Percentiles rank a stretch among this genome's conserved stretches.
phyloP scores from a whole-genome alignment of 2,329 filamentous ascomycete species.

The Aspergillus glaucus region DNA sequence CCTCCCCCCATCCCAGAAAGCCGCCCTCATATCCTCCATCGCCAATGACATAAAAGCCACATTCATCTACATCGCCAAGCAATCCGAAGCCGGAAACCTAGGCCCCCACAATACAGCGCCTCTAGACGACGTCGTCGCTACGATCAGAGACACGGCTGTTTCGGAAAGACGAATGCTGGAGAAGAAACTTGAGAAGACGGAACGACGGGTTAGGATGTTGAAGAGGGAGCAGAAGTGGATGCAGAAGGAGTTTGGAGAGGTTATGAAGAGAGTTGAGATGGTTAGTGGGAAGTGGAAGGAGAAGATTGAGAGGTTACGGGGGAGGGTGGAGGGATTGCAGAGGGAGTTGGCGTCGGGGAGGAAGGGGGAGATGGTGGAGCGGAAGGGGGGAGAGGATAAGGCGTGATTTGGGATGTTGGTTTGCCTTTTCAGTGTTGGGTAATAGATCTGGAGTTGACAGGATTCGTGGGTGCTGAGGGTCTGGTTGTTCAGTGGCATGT shows the following conservation, averaged over 20 bases:
- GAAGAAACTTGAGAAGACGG: conserved; percentile 12
- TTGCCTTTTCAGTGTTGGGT: too few species aligned
- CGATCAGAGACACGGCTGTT: conserved; percentile 17
- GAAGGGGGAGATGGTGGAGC: conserved; percentile 2
- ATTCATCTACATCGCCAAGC: conserved; percentile 23
- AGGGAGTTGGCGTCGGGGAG: neutral
- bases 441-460: too few species aligned
- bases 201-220: conserved; percentile 10
- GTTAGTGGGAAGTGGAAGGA: conserved; percentile 2
- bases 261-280: conserved; percentile 12
- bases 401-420: too few species aligned
- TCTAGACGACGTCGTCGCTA: conserved; percentile 21
- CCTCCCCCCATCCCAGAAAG: conserved; percentile 15
- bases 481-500: too few species aligned
- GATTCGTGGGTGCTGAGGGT: too few species aligned
- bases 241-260: conserved; percentile 12
- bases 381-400: too few species aligned
- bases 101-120: conserved; percentile 15
- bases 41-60: conserved; percentile 25
- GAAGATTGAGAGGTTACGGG: neutral
- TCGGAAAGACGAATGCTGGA: conserved; percentile 14
- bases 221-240: conserved; percentile 15
- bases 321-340: neutral
- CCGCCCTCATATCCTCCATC: conserved; percentile 18
- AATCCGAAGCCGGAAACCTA: conserved; percentile 20